Base-by-base conservation (phyloP, 495 filamentous ascomycete genomes). In the Hypomontagnella monticulosa region DNA sequence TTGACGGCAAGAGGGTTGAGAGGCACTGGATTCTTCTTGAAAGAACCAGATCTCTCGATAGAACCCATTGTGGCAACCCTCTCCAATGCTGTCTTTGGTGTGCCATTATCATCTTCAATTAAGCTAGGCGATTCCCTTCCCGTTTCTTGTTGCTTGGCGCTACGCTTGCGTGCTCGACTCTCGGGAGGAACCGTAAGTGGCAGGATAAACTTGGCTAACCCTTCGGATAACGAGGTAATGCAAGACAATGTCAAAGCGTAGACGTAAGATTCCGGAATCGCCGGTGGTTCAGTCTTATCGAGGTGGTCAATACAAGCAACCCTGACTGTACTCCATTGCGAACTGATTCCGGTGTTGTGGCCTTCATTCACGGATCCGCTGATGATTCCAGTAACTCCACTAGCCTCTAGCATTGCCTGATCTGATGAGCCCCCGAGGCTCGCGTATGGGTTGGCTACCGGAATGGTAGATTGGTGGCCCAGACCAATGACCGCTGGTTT, bases 251-350 rank as follows among this genome's bases (percentile, higher is more conserved):
- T 91, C 12, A 99, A 82, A 67, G 89, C 90, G 76, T 99, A 97
- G 23, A 97, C 84, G 70, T 99, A 99, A 0, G 96, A 96, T 50
- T 97, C 93, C 1, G 95, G 95, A 38, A 95, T 84, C 7, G 75
- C 54, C 3, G 94, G 92, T 4, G 95, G 83, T 32, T 98, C 94
- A 2, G 86, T 82, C 73, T 99, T 99, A 77, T 99, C 95, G 9
- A 98, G 85, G 48, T 96, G 90, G 57, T 99, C 95, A 37, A 98
- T 90, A 72, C 93, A 98, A 19, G 93, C 88, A 15, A 91, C 92
- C 53, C 92, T 83, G 67, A 96, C 85, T 16, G 89, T 83, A 79
- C 96, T 98, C 93, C 93, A 97, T 67, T 93, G 89, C 23, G 79
- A 86, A 74, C 92, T 96, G 67, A 99, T 92, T 4, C 92, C 95